Base-by-base conservation (phyloP, 768 basidiomycete genomes). In the Tremella fuciformis region DNA sequence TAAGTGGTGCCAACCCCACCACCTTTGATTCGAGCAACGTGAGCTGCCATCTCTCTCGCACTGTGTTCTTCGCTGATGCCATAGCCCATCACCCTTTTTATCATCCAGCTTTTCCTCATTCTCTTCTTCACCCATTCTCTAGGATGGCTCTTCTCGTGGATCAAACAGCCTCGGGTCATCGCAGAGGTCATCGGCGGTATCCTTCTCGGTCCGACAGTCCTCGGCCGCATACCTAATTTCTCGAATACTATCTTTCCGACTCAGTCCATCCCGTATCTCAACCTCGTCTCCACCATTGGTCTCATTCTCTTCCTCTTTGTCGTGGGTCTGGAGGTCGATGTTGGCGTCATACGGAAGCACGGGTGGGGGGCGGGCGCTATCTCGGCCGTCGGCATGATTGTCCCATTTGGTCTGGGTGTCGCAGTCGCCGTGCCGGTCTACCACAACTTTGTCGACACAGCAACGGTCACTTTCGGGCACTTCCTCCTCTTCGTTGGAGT, bases 131-230 rank as follows among this genome's bases (percentile, higher is more conserved):
- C 85, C 38, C 88, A 92, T 70, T 58, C 87, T 4, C 83, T 97
- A 9, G 81, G 84, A 0, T 76, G 88, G 18, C 57, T 83, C 51
- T 80, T 96, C 19, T 75, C 79, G 8, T 85, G 82, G 55, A 84
- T 94, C 37, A 85, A 84, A 34, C 93, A 97, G 69, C 94, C 94
- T 1, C 82, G 86, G n/a, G 93, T 97, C 59, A 91, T 96, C 53
- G 85, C 91, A 41, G 93, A 97, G 75, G 87, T 96, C 59, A 84
- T 97, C 55, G 90, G 86, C 0, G 94, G 94, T 19, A 85, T 98
- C 63, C 69, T 97, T 19, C 82, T 97, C 11, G 92, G 91, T 41
- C 77, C 71, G 66, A 86, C 85, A 0, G 83, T 88, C 9, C 84
- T 89, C 82, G 89, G 89, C 2, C 84, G 84, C 24, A 89, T 91